These are phyloP conservation scores for Trichoderma semiorbis DNA, from an alignment of 2,329 filamentous ascomycete species.

Conservation along the genomic window DNA sequence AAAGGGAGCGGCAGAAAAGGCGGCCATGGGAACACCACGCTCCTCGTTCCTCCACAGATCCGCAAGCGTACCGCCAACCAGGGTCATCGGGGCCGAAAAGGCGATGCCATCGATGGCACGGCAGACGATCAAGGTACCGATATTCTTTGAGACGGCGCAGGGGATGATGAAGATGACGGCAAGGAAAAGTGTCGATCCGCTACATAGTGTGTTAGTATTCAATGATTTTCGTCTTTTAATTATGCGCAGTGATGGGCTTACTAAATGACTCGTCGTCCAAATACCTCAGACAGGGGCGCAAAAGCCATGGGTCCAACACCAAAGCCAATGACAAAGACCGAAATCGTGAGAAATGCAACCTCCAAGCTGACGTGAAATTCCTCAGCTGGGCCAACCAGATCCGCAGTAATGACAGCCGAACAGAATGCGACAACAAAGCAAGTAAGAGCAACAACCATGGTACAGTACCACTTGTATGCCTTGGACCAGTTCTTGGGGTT, in stretches of 20 bases:
- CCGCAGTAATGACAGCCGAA: constrained; percentile 74
- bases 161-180: constrained; percentile 79
- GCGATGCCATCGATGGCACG: constrained; percentile 77
- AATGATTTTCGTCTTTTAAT: background rate
- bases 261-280: constrained; percentile 71
- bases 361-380: constrained; percentile 68
- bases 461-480: constrained; percentile 75
- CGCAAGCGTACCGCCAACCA: constrained; percentile 77
- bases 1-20: constrained; percentile 79
- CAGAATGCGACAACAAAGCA: constrained; percentile 72
- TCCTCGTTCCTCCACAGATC: constrained; percentile 85
- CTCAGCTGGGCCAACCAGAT: constrained; percentile 60
- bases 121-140: constrained; percentile 71
- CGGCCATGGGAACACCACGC: constrained; percentile 81
- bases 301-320: constrained; percentile 78
- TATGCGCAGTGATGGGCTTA: constrained; percentile 26
- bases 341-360: constrained; percentile 68
- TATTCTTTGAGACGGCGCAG: constrained; percentile 72
- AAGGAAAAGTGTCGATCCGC: constrained; percentile 59
- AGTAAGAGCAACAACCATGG: constrained; percentile 75
- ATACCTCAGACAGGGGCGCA: constrained; percentile 72
- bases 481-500: constrained; percentile 88
- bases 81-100: constrained; percentile 81
- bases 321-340: constrained; percentile 78
- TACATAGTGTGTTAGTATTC: constrained; percentile 23